Evolutionary conservation across 2,329 filamentous ascomycete species (phyloP).

Genomic region (Knoxdaviesia capensis): DNA sequence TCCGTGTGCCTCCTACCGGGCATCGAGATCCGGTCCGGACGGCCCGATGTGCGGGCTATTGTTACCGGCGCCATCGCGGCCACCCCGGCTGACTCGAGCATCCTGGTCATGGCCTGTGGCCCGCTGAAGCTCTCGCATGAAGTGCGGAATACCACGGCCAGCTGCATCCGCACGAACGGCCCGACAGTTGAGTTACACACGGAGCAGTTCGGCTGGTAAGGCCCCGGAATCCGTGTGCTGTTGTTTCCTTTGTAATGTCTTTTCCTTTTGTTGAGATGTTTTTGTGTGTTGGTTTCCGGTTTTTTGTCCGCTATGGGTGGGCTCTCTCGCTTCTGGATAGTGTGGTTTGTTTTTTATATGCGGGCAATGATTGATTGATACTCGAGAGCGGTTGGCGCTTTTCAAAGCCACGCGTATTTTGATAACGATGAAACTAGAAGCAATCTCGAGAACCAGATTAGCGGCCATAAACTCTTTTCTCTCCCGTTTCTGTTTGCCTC

Average conservation of each 20-base stretch:
- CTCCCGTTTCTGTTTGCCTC: too few species aligned
- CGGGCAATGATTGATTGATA: too few species aligned
- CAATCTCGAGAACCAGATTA: too few species aligned
- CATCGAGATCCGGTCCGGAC: constrained; percentile 11
- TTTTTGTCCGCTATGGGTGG: neutral
- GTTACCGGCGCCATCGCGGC: constrained; percentile 13
- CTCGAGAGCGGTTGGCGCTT: too few species aligned
- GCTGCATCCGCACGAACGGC: constrained; percentile 17
- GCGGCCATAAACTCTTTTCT: too few species aligned
- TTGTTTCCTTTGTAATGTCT: neutral
- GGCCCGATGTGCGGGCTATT: constrained; percentile 17
- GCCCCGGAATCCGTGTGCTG: neutral
- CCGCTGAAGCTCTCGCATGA: constrained; percentile 19
- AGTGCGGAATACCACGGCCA: constrained; percentile 20
- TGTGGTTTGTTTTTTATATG: too few species aligned
- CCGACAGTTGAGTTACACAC: constrained; percentile 26
- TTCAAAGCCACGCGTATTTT: too few species aligned
- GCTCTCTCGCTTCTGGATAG: too few species aligned
- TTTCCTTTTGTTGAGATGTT: neutral
- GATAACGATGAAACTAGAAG: too few species aligned
- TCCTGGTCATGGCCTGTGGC: constrained; percentile 25
- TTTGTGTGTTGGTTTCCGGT: neutral
- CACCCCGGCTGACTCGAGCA: constrained; percentile 11
- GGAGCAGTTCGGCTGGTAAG: constrained; percentile 24
- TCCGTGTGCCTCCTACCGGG: constrained; percentile 5